phyloP scores from a whole-genome alignment of 2,329 filamentous ascomycete genomes.

The Aspergillus sp. region DNA sequence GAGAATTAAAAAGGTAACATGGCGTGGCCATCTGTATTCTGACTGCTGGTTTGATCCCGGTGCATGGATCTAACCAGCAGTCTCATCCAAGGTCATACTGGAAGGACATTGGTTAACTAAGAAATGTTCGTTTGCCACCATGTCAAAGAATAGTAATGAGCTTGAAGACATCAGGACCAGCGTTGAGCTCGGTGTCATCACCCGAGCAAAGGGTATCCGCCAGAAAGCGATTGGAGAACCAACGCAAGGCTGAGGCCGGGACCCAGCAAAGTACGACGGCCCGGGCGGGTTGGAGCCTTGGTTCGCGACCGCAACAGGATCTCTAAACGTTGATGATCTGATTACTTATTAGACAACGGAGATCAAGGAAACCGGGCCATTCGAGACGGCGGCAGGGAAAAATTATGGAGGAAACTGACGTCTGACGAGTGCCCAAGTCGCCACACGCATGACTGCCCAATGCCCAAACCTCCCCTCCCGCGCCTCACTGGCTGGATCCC shows the following conservation, averaged over 20 bases:
- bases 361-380: background rate
- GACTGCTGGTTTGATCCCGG: background rate
- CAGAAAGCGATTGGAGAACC: background rate
- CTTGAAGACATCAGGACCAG: background rate
- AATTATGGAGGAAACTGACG: constrained; percentile 3
- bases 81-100: background rate
- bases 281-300: constrained; percentile 14
- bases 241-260: background rate
- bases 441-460: constrained; percentile 41
- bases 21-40: background rate
- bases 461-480: constrained; percentile 13
- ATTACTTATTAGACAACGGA: background rate
- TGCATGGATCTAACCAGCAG: background rate
- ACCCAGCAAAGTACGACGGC: constrained; percentile 9
- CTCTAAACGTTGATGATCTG: background rate
- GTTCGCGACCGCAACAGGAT: constrained; percentile 4
- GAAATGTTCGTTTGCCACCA: background rate
- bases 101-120: background rate
- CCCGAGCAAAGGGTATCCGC: background rate
- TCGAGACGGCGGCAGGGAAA: background rate
- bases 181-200: background rate
- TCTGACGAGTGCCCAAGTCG: constrained; percentile 32
- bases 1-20: background rate
- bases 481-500: constrained; percentile 6
- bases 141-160: background rate